Percentiles rank a stretch among this genome's conserved stretches.
Evolutionary conservation across 768 basidiomycete genomes (phyloP).

Genomic region (Suillus plorans): DNA sequence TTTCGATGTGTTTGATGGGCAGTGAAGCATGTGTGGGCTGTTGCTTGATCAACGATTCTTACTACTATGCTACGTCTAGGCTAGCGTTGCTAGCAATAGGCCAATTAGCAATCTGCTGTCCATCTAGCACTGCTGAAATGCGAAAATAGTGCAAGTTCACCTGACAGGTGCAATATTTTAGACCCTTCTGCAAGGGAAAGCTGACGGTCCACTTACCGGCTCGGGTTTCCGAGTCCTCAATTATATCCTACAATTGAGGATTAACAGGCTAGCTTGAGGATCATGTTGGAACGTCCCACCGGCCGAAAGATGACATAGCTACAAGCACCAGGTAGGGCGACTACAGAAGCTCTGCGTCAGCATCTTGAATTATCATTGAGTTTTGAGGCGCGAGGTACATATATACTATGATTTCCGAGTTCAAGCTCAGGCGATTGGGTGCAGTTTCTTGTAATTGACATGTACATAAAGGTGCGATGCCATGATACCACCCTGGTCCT

Average conservation of each 20-base stretch:
- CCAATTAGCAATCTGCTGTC: not conserved
- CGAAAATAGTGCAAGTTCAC: not conserved
- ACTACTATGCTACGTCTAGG: not conserved
- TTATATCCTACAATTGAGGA: not conserved
- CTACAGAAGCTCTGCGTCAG: not conserved
- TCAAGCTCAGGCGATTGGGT: not conserved
- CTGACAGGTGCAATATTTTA: not conserved
- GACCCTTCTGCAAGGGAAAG: not conserved
- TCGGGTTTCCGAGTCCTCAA: not conserved
- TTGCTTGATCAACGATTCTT: not conserved
- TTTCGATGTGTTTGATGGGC: constrained; percentile 62
- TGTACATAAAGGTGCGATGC: not conserved
- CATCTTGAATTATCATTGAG: not conserved
- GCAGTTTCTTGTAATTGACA: not conserved
- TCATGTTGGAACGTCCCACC: too few species aligned
- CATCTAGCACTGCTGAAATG: not conserved
- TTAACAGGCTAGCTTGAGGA: not conserved
- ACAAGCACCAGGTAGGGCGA: too few species aligned
- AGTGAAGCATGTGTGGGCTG: constrained; percentile 14
- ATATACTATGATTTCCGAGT: not conserved
- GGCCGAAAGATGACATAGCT: too few species aligned
- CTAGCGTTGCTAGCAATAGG: not conserved
- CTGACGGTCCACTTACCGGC: not conserved
- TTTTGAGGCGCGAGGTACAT: not conserved
- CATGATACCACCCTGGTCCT: not conserved